Base-by-base conservation (phyloP, 2,329 filamentous ascomycete species). In the Colletotrichum noveboracense region DNA sequence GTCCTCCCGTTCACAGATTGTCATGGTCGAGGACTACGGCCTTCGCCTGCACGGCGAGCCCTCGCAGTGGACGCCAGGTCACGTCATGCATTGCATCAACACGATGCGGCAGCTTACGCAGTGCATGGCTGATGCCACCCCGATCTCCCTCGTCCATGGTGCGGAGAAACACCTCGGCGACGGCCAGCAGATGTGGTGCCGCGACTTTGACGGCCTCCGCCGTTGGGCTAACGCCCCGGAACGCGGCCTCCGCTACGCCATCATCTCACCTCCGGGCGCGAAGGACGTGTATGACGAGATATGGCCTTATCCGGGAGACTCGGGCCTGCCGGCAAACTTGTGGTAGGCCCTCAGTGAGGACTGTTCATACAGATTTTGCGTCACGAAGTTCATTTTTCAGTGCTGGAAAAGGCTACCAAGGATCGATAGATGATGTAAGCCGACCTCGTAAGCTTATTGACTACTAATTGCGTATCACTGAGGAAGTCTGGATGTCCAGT, bases 211-310 rank as follows among this genome's bases (percentile, higher is more conserved):
- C 21, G 66, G 16, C 55, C 55, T 69, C 5, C 52, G 55, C 7
- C 52, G 5, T 21, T 69, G 66, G 66, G 66, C 66, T 12, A 48
- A 69, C 12, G 79, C 70, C 7, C 80, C 80, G 38, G 78, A 81
- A 13, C 78, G 78, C 7, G 79, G 70, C 24, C 55, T 58, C 13
- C 55, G 55, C 55, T 58, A 58, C 14, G 16, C 24, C 14, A 58
- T 58, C 6, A 14, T 58, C 55, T 58, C 55, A 4, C 21, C 14
- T 7, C 55, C 55, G 55, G 55, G 55, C 24, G 7, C 55, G 2
- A 58, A 58, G 55, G 24, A 58, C 14, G 55, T 28, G 1, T 58
- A 58, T 16, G 55, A 58, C 12, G 55, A 58, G 55, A 58, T 58
- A 10, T 58, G 55, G 55, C 55, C 55, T 58, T 58, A 58, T 28